Evolutionary conservation across 106 monocot species (phyloP), one percentile per base, ranked within the genome.

Genomic region (Iris macrosiphon): DNA sequence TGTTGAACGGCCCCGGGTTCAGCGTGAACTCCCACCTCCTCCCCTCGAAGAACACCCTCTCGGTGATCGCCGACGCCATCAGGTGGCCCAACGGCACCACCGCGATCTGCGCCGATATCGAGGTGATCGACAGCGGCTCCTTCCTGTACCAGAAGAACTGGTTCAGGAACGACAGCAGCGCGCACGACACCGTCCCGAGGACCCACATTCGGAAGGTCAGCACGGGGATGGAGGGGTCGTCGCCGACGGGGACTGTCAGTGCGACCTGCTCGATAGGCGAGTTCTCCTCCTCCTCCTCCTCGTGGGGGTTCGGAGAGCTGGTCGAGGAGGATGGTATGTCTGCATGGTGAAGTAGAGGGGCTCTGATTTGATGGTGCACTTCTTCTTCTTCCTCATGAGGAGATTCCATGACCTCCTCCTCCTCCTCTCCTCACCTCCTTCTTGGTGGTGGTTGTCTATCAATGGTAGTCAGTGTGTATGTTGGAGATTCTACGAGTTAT

Each of bases 141-240:
- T 62, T 83, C 0, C 82, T 39, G 82, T 77, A 83, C 73, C 69
- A 73, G 65, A 83, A 83, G 72, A 83, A 83, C 65, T 83, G 82
- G 70, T 83, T 77, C 17, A 77, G 37, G 59, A 83, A 83, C 4
- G 82, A 77, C 13, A 83, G 62, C 2, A 83, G 29, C 3, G 27
- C 57, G 57, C 83, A 83, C 8, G 78, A 78, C 2, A 66, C 49
- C 15, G 66, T 70, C 9, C 83, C 83, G 9, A 83, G 73, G 10
- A 78, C 62, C 83, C 83, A 83, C 73, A 73, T 65, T 46, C 83
- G 65, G 40, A 74, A 71, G 0, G 83, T 84, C 8, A 78, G 62
- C 25, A 71, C 83, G 1, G 78, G 70, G 15, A 62, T 40, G 7
- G 57, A 39, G 1, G 71, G 66, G 54, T 84, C 74, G 59, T 84